These are phyloP conservation scores for Lichina pygmaea DNA, from an alignment of 495 filamentous ascomycete genomes.

Conservation along the genomic window DNA sequence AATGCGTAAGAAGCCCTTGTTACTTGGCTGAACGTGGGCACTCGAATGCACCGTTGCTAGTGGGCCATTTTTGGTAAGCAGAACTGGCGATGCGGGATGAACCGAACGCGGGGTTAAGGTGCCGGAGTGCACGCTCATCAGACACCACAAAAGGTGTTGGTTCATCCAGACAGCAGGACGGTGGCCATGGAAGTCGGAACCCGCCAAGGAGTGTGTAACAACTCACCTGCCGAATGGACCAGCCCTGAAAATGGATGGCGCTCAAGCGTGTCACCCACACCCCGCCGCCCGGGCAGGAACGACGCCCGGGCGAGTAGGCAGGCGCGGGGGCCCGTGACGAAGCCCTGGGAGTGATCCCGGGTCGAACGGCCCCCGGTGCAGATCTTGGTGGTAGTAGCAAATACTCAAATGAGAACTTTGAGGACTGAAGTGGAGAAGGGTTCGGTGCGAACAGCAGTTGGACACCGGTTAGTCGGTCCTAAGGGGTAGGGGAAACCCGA, in stretches of 20 bases:
- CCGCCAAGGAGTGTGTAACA: conserved; percentile 12
- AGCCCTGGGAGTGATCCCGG: conserved; percentile 38
- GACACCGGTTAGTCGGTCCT: conserved; percentile 43
- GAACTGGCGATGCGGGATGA: conserved; percentile 41
- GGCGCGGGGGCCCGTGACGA: conserved; percentile 28
- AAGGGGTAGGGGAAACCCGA: conserved; percentile 38
- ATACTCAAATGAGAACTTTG: conserved; percentile 52
- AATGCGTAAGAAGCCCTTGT: conserved; percentile 51
- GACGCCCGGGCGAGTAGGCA: conserved; percentile 27
- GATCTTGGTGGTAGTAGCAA: conserved; percentile 53
- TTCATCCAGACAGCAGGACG: conserved; percentile 35
- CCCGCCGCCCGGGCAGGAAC: conserved; percentile 31
- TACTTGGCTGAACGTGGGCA: conserved; percentile 40
- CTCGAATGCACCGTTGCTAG: conserved; percentile 35
- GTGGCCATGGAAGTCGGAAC: conserved; percentile 29
- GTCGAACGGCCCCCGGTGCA: conserved; percentile 42
- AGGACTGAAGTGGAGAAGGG: conserved; percentile 47
- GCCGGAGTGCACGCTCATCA: conserved; percentile 44
- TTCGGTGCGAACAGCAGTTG: conserved; percentile 44
- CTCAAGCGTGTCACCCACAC: conserved; percentile 39
- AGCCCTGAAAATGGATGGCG: conserved; percentile 6
- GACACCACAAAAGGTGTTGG: conserved; percentile 39
- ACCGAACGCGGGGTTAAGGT: conserved; percentile 46
- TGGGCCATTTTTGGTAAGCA: conserved; percentile 47
- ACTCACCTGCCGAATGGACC: conserved; percentile 11